phyloP scores from a whole-genome alignment of 1,139 yeast species.

The Candida tetrigidarum region DNA sequence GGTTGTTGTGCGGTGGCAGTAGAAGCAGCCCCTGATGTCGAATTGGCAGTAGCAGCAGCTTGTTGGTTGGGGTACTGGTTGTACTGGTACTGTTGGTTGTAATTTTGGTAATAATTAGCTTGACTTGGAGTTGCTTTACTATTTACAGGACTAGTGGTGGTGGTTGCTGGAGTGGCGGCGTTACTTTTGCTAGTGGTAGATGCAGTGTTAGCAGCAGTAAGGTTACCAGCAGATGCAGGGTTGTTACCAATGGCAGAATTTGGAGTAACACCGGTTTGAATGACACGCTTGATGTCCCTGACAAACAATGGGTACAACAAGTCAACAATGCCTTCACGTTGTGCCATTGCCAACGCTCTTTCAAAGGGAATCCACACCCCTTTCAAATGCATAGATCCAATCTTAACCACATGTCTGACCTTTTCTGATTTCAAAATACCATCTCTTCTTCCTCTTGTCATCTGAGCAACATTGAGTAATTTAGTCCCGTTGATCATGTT shows the following conservation, averaged over 20 bases:
- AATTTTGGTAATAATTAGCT: constrained; percentile 22
- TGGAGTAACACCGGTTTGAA: constrained; percentile 58
- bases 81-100: constrained; percentile 17
- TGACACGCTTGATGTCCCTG: constrained; percentile 76
- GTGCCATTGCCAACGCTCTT: constrained; percentile 89
- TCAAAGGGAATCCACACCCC: constrained; percentile 99
- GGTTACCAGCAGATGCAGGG: constrained; percentile 18
- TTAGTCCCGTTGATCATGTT: constrained; percentile 97
- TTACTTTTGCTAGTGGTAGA: constrained; percentile 18
- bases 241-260: constrained; percentile 19
- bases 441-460: constrained; percentile 61
- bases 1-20: constrained; percentile 18
- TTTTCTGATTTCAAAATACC: constrained; percentile 81
- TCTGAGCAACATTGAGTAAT: constrained; percentile 57
- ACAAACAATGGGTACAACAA: constrained; percentile 87
- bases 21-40: neutral
- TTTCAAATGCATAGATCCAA: constrained; percentile 95
- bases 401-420: constrained; percentile 88
- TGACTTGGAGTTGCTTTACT: constrained; percentile 16
- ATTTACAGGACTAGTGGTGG: constrained; percentile 15
- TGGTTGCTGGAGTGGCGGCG: constrained; percentile 13
- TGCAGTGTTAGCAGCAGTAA: constrained; percentile 17
- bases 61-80: constrained; percentile 8
- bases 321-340: constrained; percentile 86
- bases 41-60: neutral